Conservation (phyloP, 2,329 filamentous ascomycete species). For the Xylariaceae sp. region DNA sequence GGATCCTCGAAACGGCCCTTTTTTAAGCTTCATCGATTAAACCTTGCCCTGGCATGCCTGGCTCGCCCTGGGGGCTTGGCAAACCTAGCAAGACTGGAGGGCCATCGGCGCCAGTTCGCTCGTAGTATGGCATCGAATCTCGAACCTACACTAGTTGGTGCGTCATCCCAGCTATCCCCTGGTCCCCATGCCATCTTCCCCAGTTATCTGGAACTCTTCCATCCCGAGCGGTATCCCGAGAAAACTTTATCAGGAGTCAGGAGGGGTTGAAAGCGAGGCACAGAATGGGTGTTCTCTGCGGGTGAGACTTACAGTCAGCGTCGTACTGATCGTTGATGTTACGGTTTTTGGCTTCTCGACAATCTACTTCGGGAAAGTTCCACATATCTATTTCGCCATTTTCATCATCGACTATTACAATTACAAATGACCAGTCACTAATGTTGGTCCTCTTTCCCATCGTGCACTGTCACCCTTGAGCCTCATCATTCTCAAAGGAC, state of each 20-base stretch:
- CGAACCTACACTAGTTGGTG: constrained; percentile 15
- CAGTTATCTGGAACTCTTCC: background rate
- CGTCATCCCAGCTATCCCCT: background rate
- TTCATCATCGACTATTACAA: background rate
- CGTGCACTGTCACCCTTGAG: constrained; percentile 6
- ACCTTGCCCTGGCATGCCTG: background rate
- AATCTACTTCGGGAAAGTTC: too few species aligned
- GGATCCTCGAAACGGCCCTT: too few species aligned
- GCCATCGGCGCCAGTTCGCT: constrained; percentile 10
- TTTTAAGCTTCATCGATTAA: background rate
- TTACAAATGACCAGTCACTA: constrained; percentile 4
- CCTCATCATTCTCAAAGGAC: constrained; percentile 10
- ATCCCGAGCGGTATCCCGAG: background rate
- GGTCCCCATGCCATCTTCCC: background rate
- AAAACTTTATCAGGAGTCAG: background rate
- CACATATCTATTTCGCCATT: constrained; percentile 3
- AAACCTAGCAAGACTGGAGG: background rate
- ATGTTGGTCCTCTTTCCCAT: constrained; percentile 5
- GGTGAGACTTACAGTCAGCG: too few species aligned
- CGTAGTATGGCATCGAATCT: constrained; percentile 9
- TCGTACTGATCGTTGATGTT: too few species aligned
- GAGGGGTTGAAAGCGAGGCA: background rate
- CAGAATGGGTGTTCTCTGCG: background rate
- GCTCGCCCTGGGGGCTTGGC: constrained; percentile 5
- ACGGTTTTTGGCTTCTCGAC: too few species aligned